Conservation (phyloP, 192 early-diverging fungal genomes). For the Backusella luteola region DNA sequence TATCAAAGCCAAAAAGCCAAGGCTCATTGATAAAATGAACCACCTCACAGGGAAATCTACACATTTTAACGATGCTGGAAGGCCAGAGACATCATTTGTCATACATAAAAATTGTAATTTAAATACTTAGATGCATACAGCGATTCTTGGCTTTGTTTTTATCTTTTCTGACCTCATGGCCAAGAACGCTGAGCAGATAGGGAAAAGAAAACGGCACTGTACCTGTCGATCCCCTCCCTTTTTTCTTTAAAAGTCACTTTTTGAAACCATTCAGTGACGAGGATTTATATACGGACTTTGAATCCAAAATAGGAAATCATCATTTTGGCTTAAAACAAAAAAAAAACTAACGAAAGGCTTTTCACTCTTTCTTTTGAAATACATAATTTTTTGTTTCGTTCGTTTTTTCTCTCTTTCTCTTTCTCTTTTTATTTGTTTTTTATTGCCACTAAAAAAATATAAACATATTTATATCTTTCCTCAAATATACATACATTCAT, state of each 20-base stretch:
- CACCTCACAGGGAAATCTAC: too few relatives aligned
- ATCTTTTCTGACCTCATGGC: too few relatives aligned
- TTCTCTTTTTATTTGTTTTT: neutral
- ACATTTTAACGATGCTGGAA: too few relatives aligned
- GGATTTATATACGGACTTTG: neutral
- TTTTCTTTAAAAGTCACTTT: neutral
- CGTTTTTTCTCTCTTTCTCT: neutral
- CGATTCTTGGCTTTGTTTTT: too few relatives aligned
- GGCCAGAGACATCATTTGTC: too few relatives aligned
- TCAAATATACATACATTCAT: neutral
- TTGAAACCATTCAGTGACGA: neutral
- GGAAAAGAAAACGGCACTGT: neutral
- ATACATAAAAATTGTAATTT: too few relatives aligned
- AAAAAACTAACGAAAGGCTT: neutral
- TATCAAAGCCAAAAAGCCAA: too few relatives aligned
- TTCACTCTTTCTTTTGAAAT: neutral
- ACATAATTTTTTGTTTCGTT: neutral
- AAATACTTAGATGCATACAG: too few relatives aligned
- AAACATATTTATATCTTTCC: neutral
- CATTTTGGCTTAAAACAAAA: slow-evolving; percentile 4
- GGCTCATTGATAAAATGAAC: too few relatives aligned
- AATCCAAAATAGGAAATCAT: slow-evolving; percentile 3
- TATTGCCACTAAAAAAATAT: neutral
- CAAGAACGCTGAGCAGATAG: too few relatives aligned
- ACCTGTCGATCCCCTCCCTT: neutral